Evolutionary conservation across 192 early-diverging fungal genomes (phyloP).

Genomic region (Gryganskiella cystojenkinii): DNA sequence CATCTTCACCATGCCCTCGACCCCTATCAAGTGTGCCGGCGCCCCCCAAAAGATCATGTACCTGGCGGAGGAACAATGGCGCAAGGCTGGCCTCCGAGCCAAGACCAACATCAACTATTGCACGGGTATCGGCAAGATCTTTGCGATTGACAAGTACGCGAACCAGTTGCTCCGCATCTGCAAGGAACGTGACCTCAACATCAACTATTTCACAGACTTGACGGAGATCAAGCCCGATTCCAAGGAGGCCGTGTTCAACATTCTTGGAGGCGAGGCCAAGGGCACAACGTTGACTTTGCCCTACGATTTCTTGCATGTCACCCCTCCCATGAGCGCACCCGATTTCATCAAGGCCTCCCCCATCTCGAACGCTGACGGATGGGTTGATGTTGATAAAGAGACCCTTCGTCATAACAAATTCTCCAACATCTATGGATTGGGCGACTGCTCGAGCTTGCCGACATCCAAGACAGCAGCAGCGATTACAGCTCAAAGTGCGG

Average conservation of each 20-base stretch:
- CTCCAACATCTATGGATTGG: slow-evolving; percentile 81
- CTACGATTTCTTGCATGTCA: slow-evolving; percentile 89
- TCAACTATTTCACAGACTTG: slow-evolving; percentile 79
- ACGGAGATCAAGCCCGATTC: slow-evolving; percentile 71
- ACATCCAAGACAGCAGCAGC: slow-evolving; percentile 94
- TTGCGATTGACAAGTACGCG: slow-evolving; percentile 87
- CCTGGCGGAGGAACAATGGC: slow-evolving; percentile 85
- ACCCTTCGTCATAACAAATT: slow-evolving; percentile 85
- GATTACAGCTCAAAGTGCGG: slow-evolving; percentile 82
- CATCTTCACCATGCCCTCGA: slow-evolving; percentile 88
- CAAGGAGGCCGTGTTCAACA: slow-evolving; percentile 80
- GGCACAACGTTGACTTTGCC: slow-evolving; percentile 65
- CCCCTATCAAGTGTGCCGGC: slow-evolving; percentile 91
- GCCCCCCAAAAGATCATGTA: slow-evolving; percentile 91
- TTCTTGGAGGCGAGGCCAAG: slow-evolving; percentile 64
- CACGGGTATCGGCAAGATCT: slow-evolving; percentile 87
- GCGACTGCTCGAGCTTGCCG: slow-evolving; percentile 86
- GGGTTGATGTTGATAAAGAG: slow-evolving; percentile 82
- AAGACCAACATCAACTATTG: slow-evolving; percentile 79
- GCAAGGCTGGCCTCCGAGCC: slow-evolving; percentile 74
- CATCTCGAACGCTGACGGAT: slow-evolving; percentile 82
- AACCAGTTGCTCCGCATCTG: slow-evolving; percentile 73
- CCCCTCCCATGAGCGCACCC: slow-evolving; percentile 85
- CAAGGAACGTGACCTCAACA: slow-evolving; percentile 71
- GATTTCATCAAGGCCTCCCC: slow-evolving; percentile 77